Percentiles rank a stretch among this genome's conserved stretches.
phyloP scores from a whole-genome alignment of 2,329 filamentous ascomycete genomes.

The Botrytis squamosa region DNA sequence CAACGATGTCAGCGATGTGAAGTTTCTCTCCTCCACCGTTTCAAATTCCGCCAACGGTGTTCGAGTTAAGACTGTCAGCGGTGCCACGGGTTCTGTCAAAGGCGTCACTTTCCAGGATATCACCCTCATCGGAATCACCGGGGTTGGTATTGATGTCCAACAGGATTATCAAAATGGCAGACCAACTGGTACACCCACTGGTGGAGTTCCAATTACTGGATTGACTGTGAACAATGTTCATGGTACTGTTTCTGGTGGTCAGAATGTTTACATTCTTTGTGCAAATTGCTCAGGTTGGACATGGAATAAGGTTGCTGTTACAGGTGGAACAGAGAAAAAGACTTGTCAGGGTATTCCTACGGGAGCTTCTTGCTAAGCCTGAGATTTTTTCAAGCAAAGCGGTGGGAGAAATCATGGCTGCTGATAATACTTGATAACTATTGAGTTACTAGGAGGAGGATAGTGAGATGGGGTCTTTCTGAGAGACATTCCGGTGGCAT shows the following conservation, averaged over 20 bases:
- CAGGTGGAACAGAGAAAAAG: too few species aligned
- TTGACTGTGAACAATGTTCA: constrained; percentile 47
- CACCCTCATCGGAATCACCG: constrained; percentile 48
- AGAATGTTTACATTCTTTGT: constrained; percentile 53
- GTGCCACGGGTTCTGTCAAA: constrained; percentile 43
- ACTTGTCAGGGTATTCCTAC: too few species aligned
- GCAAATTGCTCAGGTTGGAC: constrained; percentile 53
- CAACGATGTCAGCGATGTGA: constrained; percentile 54
- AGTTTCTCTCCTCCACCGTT: constrained; percentile 49
- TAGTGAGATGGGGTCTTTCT: too few species aligned
- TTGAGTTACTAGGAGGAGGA: neutral
- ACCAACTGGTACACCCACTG: constrained; percentile 31
- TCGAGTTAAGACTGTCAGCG: constrained; percentile 41
- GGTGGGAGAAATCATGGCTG: neutral
- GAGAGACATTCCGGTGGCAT: too few species aligned
- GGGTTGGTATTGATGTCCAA: constrained; percentile 51
- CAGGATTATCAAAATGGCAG: constrained; percentile 49
- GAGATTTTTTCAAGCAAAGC: fast-evolving
- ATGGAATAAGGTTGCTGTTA: constrained; percentile 52
- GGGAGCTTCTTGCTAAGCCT: constrained; percentile 30
- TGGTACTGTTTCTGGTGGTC: constrained; percentile 43
- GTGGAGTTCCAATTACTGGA: constrained; percentile 51
- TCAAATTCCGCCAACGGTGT: constrained; percentile 52
- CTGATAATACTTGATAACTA: neutral
- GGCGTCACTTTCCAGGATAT: constrained; percentile 55